Evolutionary conservation across 257 asterid genomes (phyloP), one percentile per base, ranked within the genome.

Genomic region (Catharanthus roseus): DNA sequence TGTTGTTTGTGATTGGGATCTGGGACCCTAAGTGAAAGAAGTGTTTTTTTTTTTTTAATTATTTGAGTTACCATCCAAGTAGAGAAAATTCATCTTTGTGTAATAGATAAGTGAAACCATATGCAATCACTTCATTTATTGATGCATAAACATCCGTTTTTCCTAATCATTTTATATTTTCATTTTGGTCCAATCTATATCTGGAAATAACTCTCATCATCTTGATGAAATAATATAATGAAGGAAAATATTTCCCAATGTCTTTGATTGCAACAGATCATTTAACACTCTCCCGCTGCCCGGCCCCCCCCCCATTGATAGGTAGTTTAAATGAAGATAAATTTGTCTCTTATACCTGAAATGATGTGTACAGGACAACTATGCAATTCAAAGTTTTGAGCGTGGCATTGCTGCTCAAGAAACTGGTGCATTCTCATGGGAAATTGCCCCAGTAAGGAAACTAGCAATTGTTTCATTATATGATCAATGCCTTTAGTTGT

Each of bases 331-430:
- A n/a, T n/a, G n/a, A n/a, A n/a, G n/a, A n/a, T n/a, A n/a, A n/a
- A n/a, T n/a, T n/a, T n/a, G n/a, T n/a, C n/a, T n/a, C n/a, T 73
- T 34, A 54, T 54, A 11, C 34, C 10, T 61, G 49, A 41, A n/a
- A 33, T 39, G 39, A 62, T 26, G 1, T 29, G 4, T 38, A 41
- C 86, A 95, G 99, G 99, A 95, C 39, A 80, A 88, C 72, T 91
- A 81, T 82, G 97, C 99, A 50, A 75, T 95, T 80, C 95, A 89
- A 70, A 95, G 99, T 85, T 95, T 91, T 79, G 97, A 91, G 78
- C 97, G 97, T 76, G 99, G 95, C 71, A 91, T 91, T 77, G 96
- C 97, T 85, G 97, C 99, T 82, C 95, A 95, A 82, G 88, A 84
- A 68, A 82, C 78, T 70, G 87, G 82, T 81, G 85, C 97, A 64